phyloP scores from a whole-genome alignment of 2,329 filamentous ascomycete genomes.

The Raffaelea ambrosiae region DNA sequence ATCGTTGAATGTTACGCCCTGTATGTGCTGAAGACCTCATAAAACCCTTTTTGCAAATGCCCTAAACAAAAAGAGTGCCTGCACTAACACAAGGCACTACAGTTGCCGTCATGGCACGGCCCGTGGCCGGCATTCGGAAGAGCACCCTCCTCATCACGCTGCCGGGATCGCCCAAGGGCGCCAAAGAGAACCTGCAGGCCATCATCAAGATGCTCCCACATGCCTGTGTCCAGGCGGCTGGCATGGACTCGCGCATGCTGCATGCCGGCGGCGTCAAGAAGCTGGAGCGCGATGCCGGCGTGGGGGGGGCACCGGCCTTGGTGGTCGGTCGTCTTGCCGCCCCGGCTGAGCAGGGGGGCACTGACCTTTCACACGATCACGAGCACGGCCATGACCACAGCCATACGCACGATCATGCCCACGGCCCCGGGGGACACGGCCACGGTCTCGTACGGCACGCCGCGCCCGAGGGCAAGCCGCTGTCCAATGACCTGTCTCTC shows the following conservation, averaged over 20 bases:
- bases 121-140: slow-evolving; percentile 79
- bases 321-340: background rate
- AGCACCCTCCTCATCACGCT: slow-evolving; percentile 78
- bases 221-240: slow-evolving; percentile 83
- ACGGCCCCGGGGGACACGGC: slow-evolving; percentile 45
- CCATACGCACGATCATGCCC: slow-evolving; percentile 45
- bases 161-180: slow-evolving; percentile 90
- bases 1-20: slow-evolving; percentile 80
- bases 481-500: slow-evolving; percentile 53
- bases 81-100: background rate
- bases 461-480: slow-evolving; percentile 37
- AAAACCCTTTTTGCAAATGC: background rate
- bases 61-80: slow-evolving; percentile 14
- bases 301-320: slow-evolving; percentile 28
- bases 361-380: slow-evolving; percentile 31
- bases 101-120: slow-evolving; percentile 96
- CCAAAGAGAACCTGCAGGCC: slow-evolving; percentile 84
- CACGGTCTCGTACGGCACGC: slow-evolving; percentile 70
- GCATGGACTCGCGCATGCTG: slow-evolving; percentile 68
- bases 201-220: slow-evolving; percentile 87
- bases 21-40: slow-evolving; percentile 43
- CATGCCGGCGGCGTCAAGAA: slow-evolving; percentile 77
- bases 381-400: slow-evolving; percentile 38
- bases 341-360: slow-evolving; percentile 21
- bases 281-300: slow-evolving; percentile 73